Base-by-base conservation (phyloP, 2,329 filamentous ascomycete genomes). In the Epichloe aotearoae region DNA sequence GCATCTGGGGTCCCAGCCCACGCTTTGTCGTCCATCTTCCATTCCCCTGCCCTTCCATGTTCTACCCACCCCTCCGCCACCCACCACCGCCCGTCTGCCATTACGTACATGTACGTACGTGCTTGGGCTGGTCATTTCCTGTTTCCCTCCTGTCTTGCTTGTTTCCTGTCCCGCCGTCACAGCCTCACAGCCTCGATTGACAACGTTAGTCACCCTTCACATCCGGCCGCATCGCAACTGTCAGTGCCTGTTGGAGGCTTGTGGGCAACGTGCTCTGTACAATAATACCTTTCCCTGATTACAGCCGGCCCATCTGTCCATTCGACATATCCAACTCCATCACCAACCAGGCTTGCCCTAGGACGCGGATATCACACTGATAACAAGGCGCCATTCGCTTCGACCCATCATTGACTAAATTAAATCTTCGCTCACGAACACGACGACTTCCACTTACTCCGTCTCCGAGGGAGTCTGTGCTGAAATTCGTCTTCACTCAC, bases 11-110 rank as follows among this genome's bases (percentile, higher is more conserved):
- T 47, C 23, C 17, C 46, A 42, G 48, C 44, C 49, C 40, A 46
- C 44, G 43, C 47, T 41, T 41, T 36, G 15, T 44, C 45, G 33
- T 47, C 48, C 38, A 33, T 46, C 47, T 52, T 57, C 51, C 46
- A 52, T 54, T 51, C 55, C 54, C 54, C 51, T 46, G 55, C 52
- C 49, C 49, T 56, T 56, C 57, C 59, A 38, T 39, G 51, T 49
- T 34, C 52, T 52, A 51, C 53, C 39, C 46, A 39, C 8, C 10
- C 34, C 7, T 23, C 7, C 23, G 6, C 23, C 23, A 26, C 23
- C 52, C 19, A 15, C 19, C 46, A 49, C 30, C 14, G 36, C 47
- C 49, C 36, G 15, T 46, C 17, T 33, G 49, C 39, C 0, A 41
- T 46, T 38, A 50, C 43, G 23, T 23, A n/a, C n/a, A 23, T 1